Evolutionary conservation across 345 rosid genomes (phyloP).

Genomic region (Arabis alpina): DNA sequence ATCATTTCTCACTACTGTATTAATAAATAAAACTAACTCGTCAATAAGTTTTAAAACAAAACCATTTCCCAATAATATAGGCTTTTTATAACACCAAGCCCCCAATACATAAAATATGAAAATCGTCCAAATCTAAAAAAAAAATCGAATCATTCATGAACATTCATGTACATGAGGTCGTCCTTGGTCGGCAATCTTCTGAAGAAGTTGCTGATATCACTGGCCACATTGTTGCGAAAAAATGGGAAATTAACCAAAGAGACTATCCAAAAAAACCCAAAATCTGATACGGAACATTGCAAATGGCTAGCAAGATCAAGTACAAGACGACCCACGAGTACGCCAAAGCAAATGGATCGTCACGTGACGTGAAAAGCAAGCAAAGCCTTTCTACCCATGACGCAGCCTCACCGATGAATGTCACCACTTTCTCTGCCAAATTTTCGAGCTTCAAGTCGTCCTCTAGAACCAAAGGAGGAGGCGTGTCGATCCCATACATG

Average conservation of each 20-base stretch:
- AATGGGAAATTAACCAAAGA: background rate
- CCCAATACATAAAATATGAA: background rate
- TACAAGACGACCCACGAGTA: background rate
- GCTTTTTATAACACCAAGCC: too few species aligned
- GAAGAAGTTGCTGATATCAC: background rate
- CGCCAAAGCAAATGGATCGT: background rate
- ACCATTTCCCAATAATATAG: too few species aligned
- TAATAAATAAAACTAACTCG: too few species aligned
- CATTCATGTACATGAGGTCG: background rate
- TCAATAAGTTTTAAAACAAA: too few species aligned
- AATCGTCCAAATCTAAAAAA: background rate
- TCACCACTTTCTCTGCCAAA: background rate
- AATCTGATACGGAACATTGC: background rate
- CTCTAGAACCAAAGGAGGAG: background rate
- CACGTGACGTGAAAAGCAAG: background rate
- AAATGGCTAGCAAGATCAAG: background rate
- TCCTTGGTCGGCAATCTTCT: conserved; percentile 31
- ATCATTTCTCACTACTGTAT: too few species aligned
- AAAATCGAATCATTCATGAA: background rate
- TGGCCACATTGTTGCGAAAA: background rate
- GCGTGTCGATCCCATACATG: conserved; percentile 2
- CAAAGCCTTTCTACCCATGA: conserved; percentile 15
- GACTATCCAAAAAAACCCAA: background rate
- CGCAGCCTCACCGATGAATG: background rate
- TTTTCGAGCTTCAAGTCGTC: background rate